phyloP scores from a whole-genome alignment of 2,329 filamentous ascomycete species.

The Calycina herbarum region DNA sequence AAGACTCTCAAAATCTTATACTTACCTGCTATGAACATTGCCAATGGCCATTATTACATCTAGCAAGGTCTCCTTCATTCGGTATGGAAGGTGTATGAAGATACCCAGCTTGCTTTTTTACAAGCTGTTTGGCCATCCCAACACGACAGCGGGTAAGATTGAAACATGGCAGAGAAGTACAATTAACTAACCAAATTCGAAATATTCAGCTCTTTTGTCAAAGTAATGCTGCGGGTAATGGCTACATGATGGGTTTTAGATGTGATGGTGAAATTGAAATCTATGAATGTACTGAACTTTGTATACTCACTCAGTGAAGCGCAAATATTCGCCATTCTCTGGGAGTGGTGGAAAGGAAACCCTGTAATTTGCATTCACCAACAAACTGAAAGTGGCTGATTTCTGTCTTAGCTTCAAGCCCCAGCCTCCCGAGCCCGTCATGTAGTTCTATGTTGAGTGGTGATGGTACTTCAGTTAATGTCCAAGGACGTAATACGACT shows the following conservation, averaged over 20 bases:
- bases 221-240: not conserved
- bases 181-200: not conserved
- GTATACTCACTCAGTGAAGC: no score
- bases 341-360: no score
- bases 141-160: not conserved
- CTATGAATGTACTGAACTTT: no score
- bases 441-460: no score
- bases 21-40: not conserved
- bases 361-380: no score
- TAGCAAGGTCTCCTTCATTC: not conserved
- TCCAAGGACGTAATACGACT: no score
- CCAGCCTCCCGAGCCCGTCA: no score
- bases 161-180: no score
- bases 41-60: not conserved
- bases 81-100: not conserved
- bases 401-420: no score
- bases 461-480: no score
- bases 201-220: not conserved
- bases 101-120: not conserved
- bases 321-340: no score
- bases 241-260: not conserved
- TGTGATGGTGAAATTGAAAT: not conserved
- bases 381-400: no score
- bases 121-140: not conserved
- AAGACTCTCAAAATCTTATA: not conserved